A percentile compares a stretch with the other conserved stretches of the same genome.
Evolutionary conservation across 179 eudicot species (phyloP).

Genomic region (Drosera spatulata): DNA sequence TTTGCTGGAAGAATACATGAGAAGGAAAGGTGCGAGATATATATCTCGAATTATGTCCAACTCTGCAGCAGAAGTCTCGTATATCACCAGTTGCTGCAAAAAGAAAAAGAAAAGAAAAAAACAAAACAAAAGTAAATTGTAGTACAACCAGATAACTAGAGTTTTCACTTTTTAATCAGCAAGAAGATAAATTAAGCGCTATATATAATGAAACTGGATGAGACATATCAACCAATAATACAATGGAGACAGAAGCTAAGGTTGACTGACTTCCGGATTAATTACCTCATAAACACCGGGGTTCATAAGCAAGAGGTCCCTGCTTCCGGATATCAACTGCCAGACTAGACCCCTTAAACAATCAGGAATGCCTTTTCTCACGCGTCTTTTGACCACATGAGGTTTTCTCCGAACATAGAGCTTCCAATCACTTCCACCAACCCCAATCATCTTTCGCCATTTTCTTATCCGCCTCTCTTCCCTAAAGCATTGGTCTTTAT

Average conservation of each 20-base stretch:
- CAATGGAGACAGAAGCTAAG: too few species aligned
- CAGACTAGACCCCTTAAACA: constrained; percentile 97
- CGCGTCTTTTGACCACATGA: constrained; percentile 74
- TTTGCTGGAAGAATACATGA: constrained; percentile 94
- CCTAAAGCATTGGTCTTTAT: constrained; percentile 24
- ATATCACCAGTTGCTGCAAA: constrained; percentile 79
- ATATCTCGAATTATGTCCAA: constrained; percentile 95
- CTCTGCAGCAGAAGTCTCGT: constrained; percentile 90
- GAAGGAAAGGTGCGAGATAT: constrained; percentile 98
- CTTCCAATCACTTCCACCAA: constrained; percentile 98
- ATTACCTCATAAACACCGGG: constrained; percentile 92
- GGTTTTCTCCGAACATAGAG: constrained; percentile 77
- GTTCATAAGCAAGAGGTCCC: constrained; percentile 92
- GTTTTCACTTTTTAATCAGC: too few species aligned
- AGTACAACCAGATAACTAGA: too few species aligned
- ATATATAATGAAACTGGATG: too few species aligned
- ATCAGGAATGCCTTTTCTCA: constrained; percentile 95
- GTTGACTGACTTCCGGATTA: not conserved
- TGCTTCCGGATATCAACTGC: constrained; percentile 95
- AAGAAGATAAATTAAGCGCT: too few species aligned
- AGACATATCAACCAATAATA: too few species aligned
- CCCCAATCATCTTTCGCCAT: constrained; percentile 99
- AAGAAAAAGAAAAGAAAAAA: not conserved
- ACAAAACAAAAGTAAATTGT: too few species aligned
- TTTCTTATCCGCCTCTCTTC: constrained; percentile 84